Percentiles rank a stretch among this genome's conserved stretches.
Conservation (phyloP, 2,329 filamentous ascomycete species). For the Epichloe gansuensis region DNA sequence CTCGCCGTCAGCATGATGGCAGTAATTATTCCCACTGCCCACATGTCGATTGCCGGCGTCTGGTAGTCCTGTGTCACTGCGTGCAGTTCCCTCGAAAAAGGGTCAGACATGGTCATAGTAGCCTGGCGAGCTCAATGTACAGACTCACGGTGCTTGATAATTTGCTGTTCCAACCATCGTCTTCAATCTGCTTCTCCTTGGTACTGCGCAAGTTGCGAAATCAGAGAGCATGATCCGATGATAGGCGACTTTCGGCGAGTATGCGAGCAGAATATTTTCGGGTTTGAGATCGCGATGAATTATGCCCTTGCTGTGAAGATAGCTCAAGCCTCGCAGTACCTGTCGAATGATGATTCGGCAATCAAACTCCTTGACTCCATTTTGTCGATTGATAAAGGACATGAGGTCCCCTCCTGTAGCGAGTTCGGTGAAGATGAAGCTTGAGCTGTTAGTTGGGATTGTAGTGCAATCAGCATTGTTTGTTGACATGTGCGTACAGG, state of each 20-base stretch:
- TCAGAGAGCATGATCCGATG: slow-evolving; percentile 38
- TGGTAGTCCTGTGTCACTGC: slow-evolving; percentile 9
- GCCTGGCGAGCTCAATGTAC: not conserved
- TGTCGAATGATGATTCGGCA: slow-evolving; percentile 34
- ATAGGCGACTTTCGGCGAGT: slow-evolving; percentile 29
- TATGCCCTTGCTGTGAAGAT: slow-evolving; percentile 37
- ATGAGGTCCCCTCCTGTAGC: slow-evolving; percentile 43
- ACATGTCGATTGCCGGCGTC: slow-evolving; percentile 35
- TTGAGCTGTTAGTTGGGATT: slow-evolving; percentile 12
- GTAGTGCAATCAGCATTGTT: not conserved
- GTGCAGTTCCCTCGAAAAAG: slow-evolving; percentile 26
- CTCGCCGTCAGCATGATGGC: slow-evolving; percentile 23
- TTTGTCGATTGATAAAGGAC: slow-evolving; percentile 31
- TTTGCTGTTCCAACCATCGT: slow-evolving; percentile 32
- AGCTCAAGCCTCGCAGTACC: slow-evolving; percentile 31
- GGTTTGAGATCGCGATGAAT: slow-evolving; percentile 43
- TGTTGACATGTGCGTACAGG: slow-evolving; percentile 24
- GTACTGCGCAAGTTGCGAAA: slow-evolving; percentile 36
- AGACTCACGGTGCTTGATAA: slow-evolving; percentile 39
- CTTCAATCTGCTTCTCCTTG: slow-evolving; percentile 28
- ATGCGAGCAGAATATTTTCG: slow-evolving; percentile 39
- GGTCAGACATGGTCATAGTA: slow-evolving; percentile 3
- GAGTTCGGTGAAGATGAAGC: slow-evolving; percentile 45
- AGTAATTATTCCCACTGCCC: slow-evolving; percentile 37
- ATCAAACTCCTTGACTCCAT: slow-evolving; percentile 24